Evolutionary conservation across 352 stramenopile species (phyloP).

Genomic region (Phytophthora melonis): DNA sequence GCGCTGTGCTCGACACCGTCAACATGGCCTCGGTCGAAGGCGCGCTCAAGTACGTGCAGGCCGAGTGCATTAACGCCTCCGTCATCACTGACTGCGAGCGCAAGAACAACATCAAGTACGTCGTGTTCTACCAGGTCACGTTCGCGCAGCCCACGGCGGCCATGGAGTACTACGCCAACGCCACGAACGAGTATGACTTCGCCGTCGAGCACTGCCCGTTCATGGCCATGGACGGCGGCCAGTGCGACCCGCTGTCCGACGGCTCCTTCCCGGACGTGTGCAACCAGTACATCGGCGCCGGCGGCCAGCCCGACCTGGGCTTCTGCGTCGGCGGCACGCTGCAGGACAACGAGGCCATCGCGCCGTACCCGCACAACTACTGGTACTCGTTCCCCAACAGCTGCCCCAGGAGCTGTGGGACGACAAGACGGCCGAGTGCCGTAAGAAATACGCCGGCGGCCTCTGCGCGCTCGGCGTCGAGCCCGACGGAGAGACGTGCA

Average conservation of each 20-base stretch:
- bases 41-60: slow-evolving; percentile 72
- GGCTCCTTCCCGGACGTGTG: slow-evolving; percentile 51
- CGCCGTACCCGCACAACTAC: slow-evolving; percentile 82
- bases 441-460: slow-evolving; percentile 46
- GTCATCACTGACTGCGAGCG: slow-evolving; percentile 51
- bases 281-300: slow-evolving; percentile 63
- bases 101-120: slow-evolving; percentile 67
- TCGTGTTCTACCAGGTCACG: slow-evolving; percentile 71
- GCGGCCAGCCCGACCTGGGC: slow-evolving; percentile 55
- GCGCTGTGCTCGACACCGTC: slow-evolving; percentile 56
- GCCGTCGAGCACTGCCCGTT: slow-evolving; percentile 64
- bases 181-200: slow-evolving; percentile 39
- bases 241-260: slow-evolving; percentile 54
- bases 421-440: slow-evolving; percentile 55
- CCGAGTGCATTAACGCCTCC: slow-evolving; percentile 66
- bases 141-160: slow-evolving; percentile 52
- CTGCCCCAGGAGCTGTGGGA: slow-evolving; percentile 58
- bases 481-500: slow-evolving; percentile 67
- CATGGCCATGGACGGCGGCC: slow-evolving; percentile 65
- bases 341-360: slow-evolving; percentile 55
- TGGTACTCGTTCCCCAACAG: slow-evolving; percentile 89
- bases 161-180: slow-evolving; percentile 59
- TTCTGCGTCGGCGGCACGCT: slow-evolving; percentile 59
- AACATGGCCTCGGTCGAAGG: slow-evolving; percentile 67
- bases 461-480: slow-evolving; percentile 54